Base-by-base conservation (phyloP, 2,329 filamentous ascomycete species). In the Akanthomyces uredinophilus region DNA sequence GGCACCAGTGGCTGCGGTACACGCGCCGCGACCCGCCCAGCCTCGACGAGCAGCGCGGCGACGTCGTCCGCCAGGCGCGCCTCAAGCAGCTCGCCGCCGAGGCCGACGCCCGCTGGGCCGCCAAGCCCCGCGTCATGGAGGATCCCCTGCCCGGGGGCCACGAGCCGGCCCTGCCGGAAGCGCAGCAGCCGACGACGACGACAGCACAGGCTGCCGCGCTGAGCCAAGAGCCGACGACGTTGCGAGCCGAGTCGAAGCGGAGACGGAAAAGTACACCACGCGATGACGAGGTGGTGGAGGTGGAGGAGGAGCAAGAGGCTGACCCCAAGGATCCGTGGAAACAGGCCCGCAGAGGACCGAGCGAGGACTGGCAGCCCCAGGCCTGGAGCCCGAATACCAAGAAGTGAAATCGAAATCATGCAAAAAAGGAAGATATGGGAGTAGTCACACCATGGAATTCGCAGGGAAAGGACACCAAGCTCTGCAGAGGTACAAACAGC, bases 1-100 rank as follows among this genome's bases (percentile, higher is more conserved):
- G 87, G 87, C 86, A 88, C 73, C 86, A 88, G 69, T 89, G 87
- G 87, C 78, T 89, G 54, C 83, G 87, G 18, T 79, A 88, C 71
- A 83, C 81, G 51, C 82, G 87, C 22, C 64, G 69, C 2, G 71
- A 80, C 0, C 77, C 86, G 2, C 87, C 87, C 1, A 81, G 77
- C 2, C 71, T 88, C 13, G 72, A 74, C 1, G 87, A 89, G 71
- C 85, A 88, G 71, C 69, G 74, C 7, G 72, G 70, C 39, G 86
- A 89, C 59, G 70, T 84, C 1, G 69, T 71, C 13, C 79, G 87
- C 29, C 83, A 80, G 71, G 75, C 77, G 56, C 77, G 79, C 63
- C 79, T 88, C 66, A 82, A 81, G 70, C 64, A 78, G 6, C 77
- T 88, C 18, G 87, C 85, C 14, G 83, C 83, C 18, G 74, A 83